Evolutionary conservation across 768 basidiomycete species (phyloP).

Genomic region (Leucocoprinus leucothites): DNA sequence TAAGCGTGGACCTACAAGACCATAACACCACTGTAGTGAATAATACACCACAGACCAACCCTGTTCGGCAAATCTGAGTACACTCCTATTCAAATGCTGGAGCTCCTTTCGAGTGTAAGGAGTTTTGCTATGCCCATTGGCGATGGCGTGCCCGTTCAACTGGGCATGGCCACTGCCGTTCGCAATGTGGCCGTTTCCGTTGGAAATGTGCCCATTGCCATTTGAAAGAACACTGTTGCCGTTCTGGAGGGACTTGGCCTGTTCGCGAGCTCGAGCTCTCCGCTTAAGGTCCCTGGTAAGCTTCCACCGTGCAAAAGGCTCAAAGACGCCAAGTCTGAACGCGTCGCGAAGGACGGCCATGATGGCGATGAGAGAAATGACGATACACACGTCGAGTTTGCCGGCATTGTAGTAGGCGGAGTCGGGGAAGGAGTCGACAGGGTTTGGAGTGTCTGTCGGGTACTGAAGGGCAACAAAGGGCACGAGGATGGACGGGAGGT

Average conservation of each 20-base stretch:
- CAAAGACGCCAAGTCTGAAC: conserved; percentile 67
- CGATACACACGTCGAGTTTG: conserved; percentile 72
- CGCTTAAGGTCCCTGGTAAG: conserved; percentile 51
- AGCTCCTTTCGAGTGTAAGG: conserved; percentile 40
- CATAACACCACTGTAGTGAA: conserved; percentile 68
- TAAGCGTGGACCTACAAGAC: conserved; percentile 63
- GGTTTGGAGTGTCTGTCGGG: conserved; percentile 49
- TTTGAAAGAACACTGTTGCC: no score
- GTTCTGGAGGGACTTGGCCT: conserved; percentile 17
- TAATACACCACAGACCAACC: conserved; percentile 89
- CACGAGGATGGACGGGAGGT: conserved; percentile 50
- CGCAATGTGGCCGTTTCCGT: conserved; percentile 18
- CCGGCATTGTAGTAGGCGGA: conserved; percentile 72
- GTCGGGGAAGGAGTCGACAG: conserved; percentile 70
- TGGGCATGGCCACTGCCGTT: conserved; percentile 19
- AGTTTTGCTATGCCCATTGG: conserved; percentile 22
- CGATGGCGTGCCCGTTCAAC: conserved; percentile 18
- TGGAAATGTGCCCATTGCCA: no score
- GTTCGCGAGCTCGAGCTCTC: conserved; percentile 21
- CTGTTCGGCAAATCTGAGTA: conserved; percentile 92
- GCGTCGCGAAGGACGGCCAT: conserved; percentile 88
- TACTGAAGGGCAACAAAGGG: conserved; percentile 79
- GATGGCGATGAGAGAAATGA: conserved; percentile 76
- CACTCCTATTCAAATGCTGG: conserved; percentile 63
- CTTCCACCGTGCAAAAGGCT: conserved; percentile 79